Base-by-base conservation (phyloP, 495 filamentous ascomycete genomes). In the Hypomontagnella submonticulosa region DNA sequence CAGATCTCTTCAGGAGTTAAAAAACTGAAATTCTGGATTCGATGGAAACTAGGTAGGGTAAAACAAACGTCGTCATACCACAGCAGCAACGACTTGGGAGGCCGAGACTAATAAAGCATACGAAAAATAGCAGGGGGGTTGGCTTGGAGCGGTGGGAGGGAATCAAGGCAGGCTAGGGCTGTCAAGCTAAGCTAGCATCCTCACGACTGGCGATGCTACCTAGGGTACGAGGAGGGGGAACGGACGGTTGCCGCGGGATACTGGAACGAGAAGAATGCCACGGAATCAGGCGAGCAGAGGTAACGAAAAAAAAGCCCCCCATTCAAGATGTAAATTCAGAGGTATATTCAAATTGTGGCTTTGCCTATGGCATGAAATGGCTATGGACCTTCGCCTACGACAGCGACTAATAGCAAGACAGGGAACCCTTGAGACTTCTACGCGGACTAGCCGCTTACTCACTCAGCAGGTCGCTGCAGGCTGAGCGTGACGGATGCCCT, bases 41-140 rank as follows among this genome's bases (percentile, higher is more conserved):
- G 59, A 43, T 18, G 61, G 67, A 63, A 65, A 65, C 53, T 66
- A 61, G 50, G 61, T 56, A 48, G 44, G 60, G 58, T 62, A 62
- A 64, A 73, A 75, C 76, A 75, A 79, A 79, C 79, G 72, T 79
- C 76, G 74, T 81, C 77, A 80, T 80, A 76, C 74, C 66, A 77
- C 77, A 78, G 72, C 36, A 64, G n/a, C 9, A 51, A 42, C 16
- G 30, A 41, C 18, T 42, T 50, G 49, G 63, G 63, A 54, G 50
- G 56, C n/a, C 55, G 49, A 60, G 48, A 54, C 63, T 66, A 66
- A 66, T 66, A 60, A 66, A 56, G 63, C 55, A 59, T 18, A 48
- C 12, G 63, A 60, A 47, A 52, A 66, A 55, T 36, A 34, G 49
- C 63, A 66, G 65, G 65, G 64, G 65, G 65, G 65, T 47, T 68